A percentile compares a stretch with the other conserved stretches of the same genome.
phyloP scores from a whole-genome alignment of 1,139 yeast genomes.

The Scheffersomyces insectosa region DNA sequence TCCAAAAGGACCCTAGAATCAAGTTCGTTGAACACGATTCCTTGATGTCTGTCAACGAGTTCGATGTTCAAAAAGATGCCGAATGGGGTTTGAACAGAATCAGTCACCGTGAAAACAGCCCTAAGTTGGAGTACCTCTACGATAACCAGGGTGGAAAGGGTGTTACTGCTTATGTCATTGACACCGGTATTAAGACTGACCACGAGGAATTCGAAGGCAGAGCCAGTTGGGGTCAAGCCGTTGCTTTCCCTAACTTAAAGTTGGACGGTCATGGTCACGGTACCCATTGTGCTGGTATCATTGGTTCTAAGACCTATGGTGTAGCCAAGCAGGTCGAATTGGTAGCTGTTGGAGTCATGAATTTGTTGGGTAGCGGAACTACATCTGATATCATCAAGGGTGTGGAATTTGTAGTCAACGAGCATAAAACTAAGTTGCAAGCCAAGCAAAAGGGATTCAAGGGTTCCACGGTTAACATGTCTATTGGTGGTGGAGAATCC shows the following conservation, averaged over 20 bases:
- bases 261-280: conserved; percentile 45
- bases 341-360: conserved; percentile 46
- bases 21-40: conserved; percentile 41
- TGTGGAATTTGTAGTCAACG: conserved; percentile 40
- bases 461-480: conserved; percentile 48
- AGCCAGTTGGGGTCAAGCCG: conserved; percentile 44
- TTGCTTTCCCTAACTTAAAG: conserved; percentile 37
- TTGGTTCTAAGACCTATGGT: conserved; percentile 44
- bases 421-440: conserved; percentile 32
- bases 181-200: conserved; percentile 42
- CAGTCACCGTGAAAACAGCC: conserved; percentile 24
- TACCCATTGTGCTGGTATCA: conserved; percentile 49
- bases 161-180: conserved; percentile 46
- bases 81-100: conserved; percentile 46
- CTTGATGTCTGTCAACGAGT: conserved; percentile 31
- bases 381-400: conserved; percentile 47
- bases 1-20: conserved; percentile 30
- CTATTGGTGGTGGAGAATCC: conserved; percentile 45
- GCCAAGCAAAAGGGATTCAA: conserved; percentile 38
- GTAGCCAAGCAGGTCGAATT: conserved; percentile 44
- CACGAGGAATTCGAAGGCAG: conserved; percentile 46
- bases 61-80: conserved; percentile 38
- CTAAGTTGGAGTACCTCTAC: conserved; percentile 26
- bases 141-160: conserved; percentile 45
- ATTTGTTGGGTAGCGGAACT: conserved; percentile 40